Evolutionary conservation across 2,329 filamentous ascomycete genomes (phyloP), one percentile per base, ranked within the genome.

Genomic region (Fusarium drepaniforme): DNA sequence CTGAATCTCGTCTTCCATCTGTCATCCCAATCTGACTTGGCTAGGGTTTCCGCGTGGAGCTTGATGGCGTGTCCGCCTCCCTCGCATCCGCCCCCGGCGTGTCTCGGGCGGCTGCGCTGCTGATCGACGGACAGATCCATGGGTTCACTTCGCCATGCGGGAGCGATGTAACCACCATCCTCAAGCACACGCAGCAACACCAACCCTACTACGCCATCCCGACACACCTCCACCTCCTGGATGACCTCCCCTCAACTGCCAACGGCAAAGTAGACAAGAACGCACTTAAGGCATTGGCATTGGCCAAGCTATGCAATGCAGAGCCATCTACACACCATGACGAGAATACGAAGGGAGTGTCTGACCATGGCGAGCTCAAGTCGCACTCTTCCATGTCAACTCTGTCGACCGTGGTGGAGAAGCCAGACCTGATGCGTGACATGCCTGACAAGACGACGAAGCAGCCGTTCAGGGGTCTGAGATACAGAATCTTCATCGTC

Each of bases 241-340:
- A 82, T 0, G 80, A 81, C 4, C 83, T 91, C 30, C 87, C 88
- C 1, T 81, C 88, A 28, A 90, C 89, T 0, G 73, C 83, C 3
- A 90, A 91, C 69, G 89, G 89, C 53, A 91, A 91, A 80, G 85
- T 89, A 51, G 86, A 91, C 79, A 90, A 89, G 82, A 82, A 80
- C 25, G 80, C 81, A 7, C 84, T 91, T 5, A 80, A 78, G 9
- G 76, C 78, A 12, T 73, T 86, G 33, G 83, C 81, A 30, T 59
- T 67, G 67, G 67, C 57, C 53, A 68, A 59, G 65, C 51, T 42
- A 15, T 61, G 11, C 15, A 35, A 56, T 49, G 42, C 70, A 21
- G 58, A 58, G 51, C 49, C 46, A 8, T 68, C 71, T 12, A 46
- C 68, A 49, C 62, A 30, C 25, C 59, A 72, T 13, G 67, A 51